A percentile compares a stretch with the other conserved stretches of the same genome.
Conservation (phyloP, 208 protist species). For the Trypanosoma cruzi region DNA sequence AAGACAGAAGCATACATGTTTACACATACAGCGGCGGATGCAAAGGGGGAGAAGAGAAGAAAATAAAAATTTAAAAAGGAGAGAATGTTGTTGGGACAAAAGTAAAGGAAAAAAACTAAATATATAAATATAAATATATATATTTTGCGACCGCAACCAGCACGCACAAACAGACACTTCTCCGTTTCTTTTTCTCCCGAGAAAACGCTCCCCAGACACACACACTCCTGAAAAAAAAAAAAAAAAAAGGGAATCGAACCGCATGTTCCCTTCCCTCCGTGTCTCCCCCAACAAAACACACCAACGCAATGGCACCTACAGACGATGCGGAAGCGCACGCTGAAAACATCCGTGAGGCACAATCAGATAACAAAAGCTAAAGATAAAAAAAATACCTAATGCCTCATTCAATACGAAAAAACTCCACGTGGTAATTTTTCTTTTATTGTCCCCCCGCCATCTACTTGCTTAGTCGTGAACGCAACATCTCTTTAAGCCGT, state of each 20-base stretch:
- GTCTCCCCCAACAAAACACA: too few species aligned
- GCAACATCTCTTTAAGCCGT: conserved; percentile 37
- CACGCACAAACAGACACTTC: background rate
- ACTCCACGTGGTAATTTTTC: background rate
- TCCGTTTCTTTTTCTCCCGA: background rate
- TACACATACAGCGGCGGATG: background rate
- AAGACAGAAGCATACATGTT: background rate
- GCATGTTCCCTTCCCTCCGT: too few species aligned
- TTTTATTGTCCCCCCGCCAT: background rate
- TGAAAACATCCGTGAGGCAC: too few species aligned
- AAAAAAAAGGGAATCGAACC: background rate
- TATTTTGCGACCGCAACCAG: background rate
- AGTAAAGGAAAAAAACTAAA: background rate
- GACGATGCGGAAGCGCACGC: too few species aligned
- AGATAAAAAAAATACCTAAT: too few species aligned
- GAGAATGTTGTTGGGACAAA: background rate
- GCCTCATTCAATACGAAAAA: background rate
- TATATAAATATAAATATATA: too few species aligned
- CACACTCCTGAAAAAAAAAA: background rate
- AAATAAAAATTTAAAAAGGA: conserved; percentile 14
- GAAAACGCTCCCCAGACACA: too few species aligned
- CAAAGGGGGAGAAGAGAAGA: conserved; percentile 19
- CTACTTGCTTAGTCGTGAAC: conserved; percentile 24
- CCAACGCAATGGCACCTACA: too few species aligned
- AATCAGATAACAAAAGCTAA: too few species aligned